Evolutionary conservation across 1,284 basidiomycete species (phyloP).

Genomic region (Lignosus rhinocerotis): DNA sequence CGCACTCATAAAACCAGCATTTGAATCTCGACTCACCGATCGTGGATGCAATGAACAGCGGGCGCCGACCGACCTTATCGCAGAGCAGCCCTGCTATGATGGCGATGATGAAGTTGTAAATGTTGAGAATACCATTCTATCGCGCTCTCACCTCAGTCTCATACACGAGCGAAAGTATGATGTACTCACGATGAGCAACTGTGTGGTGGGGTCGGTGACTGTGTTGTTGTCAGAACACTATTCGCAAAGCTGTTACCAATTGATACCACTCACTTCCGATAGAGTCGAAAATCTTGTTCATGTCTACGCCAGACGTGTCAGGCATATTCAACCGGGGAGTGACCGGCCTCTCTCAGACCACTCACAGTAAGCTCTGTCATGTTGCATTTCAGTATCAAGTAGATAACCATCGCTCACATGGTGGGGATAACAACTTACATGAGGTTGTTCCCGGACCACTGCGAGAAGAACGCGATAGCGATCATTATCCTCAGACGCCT

Average conservation of each 20-base stretch:
- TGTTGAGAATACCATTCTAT: conserved; percentile 52
- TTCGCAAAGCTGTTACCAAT: neutral
- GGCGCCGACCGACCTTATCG: conserved; percentile 52
- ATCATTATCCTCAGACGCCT: conserved; percentile 55
- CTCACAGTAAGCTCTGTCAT: conserved; percentile 33
- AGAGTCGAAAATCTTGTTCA: conserved; percentile 52
- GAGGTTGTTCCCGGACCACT: conserved; percentile 68
- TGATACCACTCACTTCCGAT: conserved; percentile 40
- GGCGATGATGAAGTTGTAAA: conserved; percentile 54
- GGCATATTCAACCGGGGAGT: neutral
- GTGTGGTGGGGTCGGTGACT: conserved; percentile 51
- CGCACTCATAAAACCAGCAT: neutral
- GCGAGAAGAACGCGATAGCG: conserved; percentile 62
- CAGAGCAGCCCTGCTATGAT: conserved; percentile 48
- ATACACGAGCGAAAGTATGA: neutral
- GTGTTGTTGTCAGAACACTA: neutral
- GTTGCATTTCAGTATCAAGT: neutral
- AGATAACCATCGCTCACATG: too few species aligned
- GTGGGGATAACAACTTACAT: conserved; percentile 35
- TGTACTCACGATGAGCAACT: conserved; percentile 44
- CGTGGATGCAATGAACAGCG: conserved; percentile 54
- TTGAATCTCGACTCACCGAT: conserved; percentile 29
- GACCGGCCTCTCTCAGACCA: neutral
- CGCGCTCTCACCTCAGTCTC: neutral
- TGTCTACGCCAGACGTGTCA: conserved; percentile 29